Conservation (phyloP, 2,329 filamentous ascomycete genomes). For the Aspergillus brunneoviolaceus region DNA sequence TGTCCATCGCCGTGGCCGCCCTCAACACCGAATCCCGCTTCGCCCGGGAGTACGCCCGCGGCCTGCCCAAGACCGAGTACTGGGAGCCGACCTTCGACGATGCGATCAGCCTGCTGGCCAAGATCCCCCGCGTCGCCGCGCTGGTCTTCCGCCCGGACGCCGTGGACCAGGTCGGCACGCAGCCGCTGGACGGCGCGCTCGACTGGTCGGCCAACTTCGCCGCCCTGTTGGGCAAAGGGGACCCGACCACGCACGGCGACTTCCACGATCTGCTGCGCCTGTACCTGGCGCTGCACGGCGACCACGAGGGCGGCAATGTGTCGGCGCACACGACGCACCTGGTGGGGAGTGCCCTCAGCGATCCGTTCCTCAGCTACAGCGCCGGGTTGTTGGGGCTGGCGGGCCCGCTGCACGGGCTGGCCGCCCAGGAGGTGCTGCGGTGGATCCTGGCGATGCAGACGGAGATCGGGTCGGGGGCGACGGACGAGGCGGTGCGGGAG, state of each 20-base stretch:
- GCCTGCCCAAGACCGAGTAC: slow-evolving; percentile 93
- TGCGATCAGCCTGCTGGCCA: slow-evolving; percentile 87
- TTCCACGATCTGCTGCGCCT: slow-evolving; percentile 90
- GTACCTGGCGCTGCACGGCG: slow-evolving; percentile 93
- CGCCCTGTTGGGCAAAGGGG: slow-evolving; percentile 87
- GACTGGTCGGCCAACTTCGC: slow-evolving; percentile 99
- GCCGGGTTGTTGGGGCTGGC: slow-evolving; percentile 93
- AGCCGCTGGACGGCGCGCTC: slow-evolving; percentile 73
- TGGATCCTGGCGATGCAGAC: slow-evolving; percentile 98
- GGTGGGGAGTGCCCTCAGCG: slow-evolving; percentile 89
- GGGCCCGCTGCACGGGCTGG: slow-evolving; percentile 88
- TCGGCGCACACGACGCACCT: slow-evolving; percentile 94
- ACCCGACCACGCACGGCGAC: slow-evolving; percentile 64
- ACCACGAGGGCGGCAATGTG: slow-evolving; percentile 97
- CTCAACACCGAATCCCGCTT: slow-evolving; percentile 94
- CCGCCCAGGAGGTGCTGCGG: slow-evolving; percentile 93
- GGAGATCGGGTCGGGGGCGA: slow-evolving; percentile 73
- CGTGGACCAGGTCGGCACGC: slow-evolving; percentile 71
- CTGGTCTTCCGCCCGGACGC: slow-evolving; percentile 93
- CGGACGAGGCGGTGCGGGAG: slow-evolving; percentile 76
- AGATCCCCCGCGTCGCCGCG: slow-evolving; percentile 93
- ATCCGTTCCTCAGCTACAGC: slow-evolving; percentile 94
- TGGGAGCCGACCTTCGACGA: slow-evolving; percentile 99
- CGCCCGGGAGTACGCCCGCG: slow-evolving; percentile 86
- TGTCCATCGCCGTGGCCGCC: slow-evolving; percentile 91